Base-by-base conservation (phyloP, 441 rosid genomes). In the Populus trichocarpa region DNA sequence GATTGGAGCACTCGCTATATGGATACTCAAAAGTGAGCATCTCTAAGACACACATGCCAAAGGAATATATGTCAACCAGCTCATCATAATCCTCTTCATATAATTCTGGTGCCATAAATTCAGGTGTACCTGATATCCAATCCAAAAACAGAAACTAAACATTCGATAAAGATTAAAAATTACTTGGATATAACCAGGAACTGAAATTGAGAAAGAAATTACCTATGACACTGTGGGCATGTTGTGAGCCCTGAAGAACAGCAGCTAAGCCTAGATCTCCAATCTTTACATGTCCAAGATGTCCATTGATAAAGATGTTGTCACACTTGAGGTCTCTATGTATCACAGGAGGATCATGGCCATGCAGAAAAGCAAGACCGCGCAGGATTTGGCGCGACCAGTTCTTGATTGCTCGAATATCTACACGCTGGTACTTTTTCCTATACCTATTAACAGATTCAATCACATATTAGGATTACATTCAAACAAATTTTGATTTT, bases 201-300 rank as follows among this genome's bases (percentile, higher is more conserved):
- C 13, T 42, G 36, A 57, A 77, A 4, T 63, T 32, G 28, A 22
- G 2, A 14, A 38, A 40, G 64, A 77, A 67, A 57, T 72, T 85
- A 73, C 98, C 99, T 84, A 95, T 93, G 80, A 92, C 94, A 79
- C 99, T 95, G 78, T 93, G 99, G 8, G 99, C 99, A 12, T 84
- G 89, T 38, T 86, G 89, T 5, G 97, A 91, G 71, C 85, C 89
- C 75, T 83, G 93, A 89, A 91, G 89, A 84, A 91, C 87, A 70
- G 86, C 88, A 32, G 97, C 97, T 74, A 91, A 83, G 67, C 97
- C 97, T 35, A 93, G 93, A 87, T 93, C 97, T 70, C 97, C 97
- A 30, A 93, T 90, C 85, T 89, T 93, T 82, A 93, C 94, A 70
- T 91, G 90, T 67, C 97, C 94, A 75, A 87, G 91, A 80, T 93